These are phyloP conservation scores for Yamadazyma philogaea DNA, from an alignment of 805 yeast genomes.

Conservation along the genomic window DNA sequence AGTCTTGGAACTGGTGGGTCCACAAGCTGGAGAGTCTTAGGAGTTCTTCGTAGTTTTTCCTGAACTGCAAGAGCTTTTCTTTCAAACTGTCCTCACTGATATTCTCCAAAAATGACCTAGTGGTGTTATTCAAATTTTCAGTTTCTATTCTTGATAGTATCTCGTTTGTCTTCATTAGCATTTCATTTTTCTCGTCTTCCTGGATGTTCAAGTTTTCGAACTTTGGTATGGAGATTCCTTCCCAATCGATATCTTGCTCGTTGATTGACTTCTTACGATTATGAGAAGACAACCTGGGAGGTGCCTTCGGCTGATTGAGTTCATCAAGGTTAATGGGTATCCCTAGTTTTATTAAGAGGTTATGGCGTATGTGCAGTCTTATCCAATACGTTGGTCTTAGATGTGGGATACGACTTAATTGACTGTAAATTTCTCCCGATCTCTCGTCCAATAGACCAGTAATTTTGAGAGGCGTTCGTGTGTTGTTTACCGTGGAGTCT, in stretches of 20 bases:
- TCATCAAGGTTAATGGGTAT: slow-evolving; percentile 73
- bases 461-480: not conserved
- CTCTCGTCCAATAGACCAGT: slow-evolving; percentile 26
- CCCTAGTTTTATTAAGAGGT: slow-evolving; percentile 61
- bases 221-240: slow-evolving; percentile 33
- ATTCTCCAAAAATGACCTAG: slow-evolving; percentile 23
- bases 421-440: slow-evolving; percentile 41
- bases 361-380: slow-evolving; percentile 60
- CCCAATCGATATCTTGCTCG: slow-evolving; percentile 35
- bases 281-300: not conserved
- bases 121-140: slow-evolving; percentile 32
- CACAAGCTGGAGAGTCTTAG: slow-evolving; percentile 42
- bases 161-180: slow-evolving; percentile 25
- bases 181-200: slow-evolving; percentile 23
- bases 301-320: slow-evolving; percentile 15
- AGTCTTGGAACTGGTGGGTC: slow-evolving; percentile 47
- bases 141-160: slow-evolving; percentile 31
- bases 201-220: slow-evolving; percentile 30
- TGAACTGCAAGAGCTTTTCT: slow-evolving; percentile 35
- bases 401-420: slow-evolving; percentile 47
- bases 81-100: slow-evolving; percentile 22
- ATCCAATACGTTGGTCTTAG: slow-evolving; percentile 68
- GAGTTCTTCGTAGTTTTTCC: slow-evolving; percentile 24
- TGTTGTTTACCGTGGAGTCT: too few species aligned
- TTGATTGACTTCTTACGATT: slow-evolving; percentile 21